Base-by-base conservation (phyloP, 176 grass and related monocot genomes). In the Puya raimondii region DNA sequence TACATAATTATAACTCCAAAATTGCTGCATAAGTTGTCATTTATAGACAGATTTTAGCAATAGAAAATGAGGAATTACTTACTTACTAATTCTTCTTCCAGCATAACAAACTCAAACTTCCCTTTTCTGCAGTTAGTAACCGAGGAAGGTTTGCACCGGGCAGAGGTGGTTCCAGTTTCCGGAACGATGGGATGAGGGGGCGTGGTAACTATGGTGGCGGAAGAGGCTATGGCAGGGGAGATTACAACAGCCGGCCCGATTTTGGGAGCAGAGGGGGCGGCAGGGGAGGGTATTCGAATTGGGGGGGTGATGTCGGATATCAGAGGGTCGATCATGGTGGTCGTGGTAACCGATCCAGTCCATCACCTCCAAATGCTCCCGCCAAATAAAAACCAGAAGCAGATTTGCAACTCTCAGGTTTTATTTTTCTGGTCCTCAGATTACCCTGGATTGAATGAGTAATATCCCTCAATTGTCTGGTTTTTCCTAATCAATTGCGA, bases 191-290 rank as follows among this genome's bases (percentile, higher is more conserved):
- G 6, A 70, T 77, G 25, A 87, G 87, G 70, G 87, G 91, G 4
- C 91, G 91, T 74, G 84, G 91, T 20, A 84, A 70, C 67, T 84
- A 89, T 70, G 73, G 67, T 53, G 90, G 91, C 23, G 83, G 86
- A 29, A 81, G 90, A 51, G 72, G 78, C 17, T 90, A 80, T 0
- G 89, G 87, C 23, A 87, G 87, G 64, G 87, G 94, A 14, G 90
- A 93, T 26, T 85, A 74, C 69, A 78, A 68, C 50, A 78, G 69
- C 56, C 80, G 88, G 56, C 72, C 83, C 23, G 85, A 92, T 66
- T 92, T 82, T 63, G 82, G 87, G 13, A 78, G 77, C 69, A 90
- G 82, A 83, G 79, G 87, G 64, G 81, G 88, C 61, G 74, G 80
- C 48, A 75, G 87, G 56, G 89, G 86, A 57, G 83, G 86, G 23